Conservation (phyloP, 2,329 filamentous ascomycete genomes). For the Aspergillus tamarii region DNA sequence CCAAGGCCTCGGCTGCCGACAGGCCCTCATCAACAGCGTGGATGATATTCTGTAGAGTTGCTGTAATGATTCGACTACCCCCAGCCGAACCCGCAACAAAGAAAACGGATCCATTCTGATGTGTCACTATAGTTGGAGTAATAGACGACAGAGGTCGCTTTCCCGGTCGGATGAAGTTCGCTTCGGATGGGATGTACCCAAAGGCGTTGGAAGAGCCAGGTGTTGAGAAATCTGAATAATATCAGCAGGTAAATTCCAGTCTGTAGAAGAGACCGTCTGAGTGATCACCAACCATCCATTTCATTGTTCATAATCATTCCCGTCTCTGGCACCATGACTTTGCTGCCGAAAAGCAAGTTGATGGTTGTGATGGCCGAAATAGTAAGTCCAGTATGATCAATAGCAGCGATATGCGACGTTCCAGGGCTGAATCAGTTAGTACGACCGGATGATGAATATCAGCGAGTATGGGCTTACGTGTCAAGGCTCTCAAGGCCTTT, state of each 20-base stretch:
- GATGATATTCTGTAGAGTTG: constrained; percentile 74
- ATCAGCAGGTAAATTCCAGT: constrained; percentile 40
- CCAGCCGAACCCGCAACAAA: constrained; percentile 76
- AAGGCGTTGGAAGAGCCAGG: constrained; percentile 78
- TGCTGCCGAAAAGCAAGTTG: constrained; percentile 82
- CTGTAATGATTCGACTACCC: constrained; percentile 80
- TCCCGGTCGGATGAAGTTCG: constrained; percentile 78
- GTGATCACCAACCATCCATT: constrained; percentile 58
- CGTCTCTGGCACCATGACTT: constrained; percentile 77
- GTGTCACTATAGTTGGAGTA: constrained; percentile 75
- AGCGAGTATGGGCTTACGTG: constrained; percentile 46
- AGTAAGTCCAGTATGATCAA: constrained; percentile 73
- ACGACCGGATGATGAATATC: neutral
- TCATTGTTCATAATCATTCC: constrained; percentile 75
- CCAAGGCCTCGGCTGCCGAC: constrained; percentile 64
- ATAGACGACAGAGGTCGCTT: constrained; percentile 87
- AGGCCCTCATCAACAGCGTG: constrained; percentile 70
- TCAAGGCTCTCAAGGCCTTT: constrained; percentile 66
- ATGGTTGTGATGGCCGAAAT: constrained; percentile 84
- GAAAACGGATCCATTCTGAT: constrained; percentile 66
- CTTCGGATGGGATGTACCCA: constrained; percentile 76
- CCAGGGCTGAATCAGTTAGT: constrained; percentile 43
- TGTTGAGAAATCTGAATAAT: constrained; percentile 83
- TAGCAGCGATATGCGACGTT: constrained; percentile 61
- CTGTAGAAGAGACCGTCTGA: neutral